Evolutionary conservation across 495 filamentous ascomycete species (phyloP), one percentile per base, ranked within the genome.

Genomic region (Penicillium subrubescens): DNA sequence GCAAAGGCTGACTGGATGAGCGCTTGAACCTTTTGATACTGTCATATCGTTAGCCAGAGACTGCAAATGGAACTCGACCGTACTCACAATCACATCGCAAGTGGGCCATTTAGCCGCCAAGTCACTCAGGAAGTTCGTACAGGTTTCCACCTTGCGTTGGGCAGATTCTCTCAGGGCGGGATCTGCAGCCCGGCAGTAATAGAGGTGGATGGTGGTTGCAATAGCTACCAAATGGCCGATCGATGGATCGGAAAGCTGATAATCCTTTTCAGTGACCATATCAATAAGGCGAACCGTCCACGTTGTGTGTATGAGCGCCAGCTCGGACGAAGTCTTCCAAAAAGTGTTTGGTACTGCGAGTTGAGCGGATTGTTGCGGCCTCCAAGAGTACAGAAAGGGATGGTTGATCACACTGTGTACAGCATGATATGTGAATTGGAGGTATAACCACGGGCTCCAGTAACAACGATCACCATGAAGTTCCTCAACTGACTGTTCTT

Each of bases 261-360:
- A 71, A 21, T 75, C 65, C 67, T 79, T 80, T 48, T 81, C 79
- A 15, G 65, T 66, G 27, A 78, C 68, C 79, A 81, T 77, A 46
- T 79, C 77, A 53, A 81, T 78, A 43, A 81, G 64, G 0, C 79
- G 76, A 21, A 79, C 79, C 15, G 77, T 76, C 79, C 79, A 81
- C 5, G 77, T 81, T 3, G 79, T 75, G 54, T 81, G 79, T 15
- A 81, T 73, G 0, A 81, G 66, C 6, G 76, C 79, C 6, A 80
- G 60, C 59, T 81, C 79, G 0, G 79, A 80, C 0, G 77, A 79
- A 21, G 77, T 72, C 25, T 75, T 75, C 79, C 79, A 81, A 58
- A 81, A 81, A 3, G 73, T 78, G 39, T 81, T 81, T 1, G 79
- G 79, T 29, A 81, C 78, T 0, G 77, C 72, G 3, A 81, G 74